These are phyloP conservation scores for Trypanosoma avium DNA, from an alignment of 208 protist genomes.

Conservation along the genomic window DNA sequence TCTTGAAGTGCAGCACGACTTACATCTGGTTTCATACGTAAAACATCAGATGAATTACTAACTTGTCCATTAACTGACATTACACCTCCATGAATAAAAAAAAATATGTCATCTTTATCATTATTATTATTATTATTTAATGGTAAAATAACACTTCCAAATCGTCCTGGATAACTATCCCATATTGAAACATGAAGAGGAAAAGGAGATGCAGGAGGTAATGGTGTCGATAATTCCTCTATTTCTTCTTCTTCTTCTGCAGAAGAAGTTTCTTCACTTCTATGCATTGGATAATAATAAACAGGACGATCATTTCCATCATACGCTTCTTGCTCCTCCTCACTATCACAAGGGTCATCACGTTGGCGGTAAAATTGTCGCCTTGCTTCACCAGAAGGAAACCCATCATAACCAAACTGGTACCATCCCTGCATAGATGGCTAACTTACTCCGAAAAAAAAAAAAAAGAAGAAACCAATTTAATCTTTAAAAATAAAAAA, in stretches of 20 bases:
- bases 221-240: background rate
- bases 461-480: background rate
- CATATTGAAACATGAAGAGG: conserved; percentile 20
- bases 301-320: conserved; percentile 65
- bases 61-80: conserved; percentile 12
- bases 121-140: conserved; percentile 4
- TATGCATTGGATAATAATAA: conserved; percentile 61
- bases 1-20: conserved; percentile 38
- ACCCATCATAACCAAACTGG: conserved; percentile 83
- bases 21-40: conserved; percentile 44
- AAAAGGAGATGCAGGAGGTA: conserved; percentile 12
- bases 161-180: conserved; percentile 15
- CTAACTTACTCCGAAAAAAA: background rate
- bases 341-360: conserved; percentile 83
- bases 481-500: background rate
- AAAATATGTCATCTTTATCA: conserved; percentile 4
- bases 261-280: conserved; percentile 40
- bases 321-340: conserved; percentile 69
- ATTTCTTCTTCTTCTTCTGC: conserved; percentile 5
- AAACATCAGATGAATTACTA: conserved; percentile 28
- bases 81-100: conserved; percentile 23
- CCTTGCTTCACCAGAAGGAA: conserved; percentile 69
- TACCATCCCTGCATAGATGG: conserved; percentile 73
- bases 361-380: conserved; percentile 84
- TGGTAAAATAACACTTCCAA: conserved; percentile 7